Evolutionary conservation across 73 alveolate genomes (phyloP).

Genomic region (Paramecium biaurelia): DNA sequence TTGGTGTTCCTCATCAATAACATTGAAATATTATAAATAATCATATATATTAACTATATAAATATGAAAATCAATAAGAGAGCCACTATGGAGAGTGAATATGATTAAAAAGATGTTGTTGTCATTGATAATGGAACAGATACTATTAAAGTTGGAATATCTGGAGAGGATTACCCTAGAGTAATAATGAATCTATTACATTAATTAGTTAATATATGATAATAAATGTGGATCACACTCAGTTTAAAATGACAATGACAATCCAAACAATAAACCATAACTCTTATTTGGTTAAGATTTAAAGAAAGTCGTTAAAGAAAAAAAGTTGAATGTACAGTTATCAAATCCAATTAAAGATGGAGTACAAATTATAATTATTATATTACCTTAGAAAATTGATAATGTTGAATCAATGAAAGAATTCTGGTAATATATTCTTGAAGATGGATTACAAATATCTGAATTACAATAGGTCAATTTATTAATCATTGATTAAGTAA

Average conservation of each 20-base stretch:
- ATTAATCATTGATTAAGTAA: constrained; percentile 39
- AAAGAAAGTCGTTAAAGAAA: constrained; percentile 2
- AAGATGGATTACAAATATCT: constrained; percentile 28
- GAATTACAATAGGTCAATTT: constrained; percentile 51
- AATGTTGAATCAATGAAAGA: constrained; percentile 58
- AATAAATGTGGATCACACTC: constrained; percentile 47
- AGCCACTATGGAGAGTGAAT: constrained; percentile 61
- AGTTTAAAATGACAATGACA: constrained; percentile 38
- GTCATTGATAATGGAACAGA: constrained; percentile 67
- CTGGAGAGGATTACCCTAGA: constrained; percentile 65
- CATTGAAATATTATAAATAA: neutral
- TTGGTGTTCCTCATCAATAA: neutral
- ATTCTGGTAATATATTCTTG: constrained; percentile 48
- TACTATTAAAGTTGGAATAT: constrained; percentile 58
- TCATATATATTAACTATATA: neutral
- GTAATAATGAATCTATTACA: neutral
- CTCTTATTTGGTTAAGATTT: constrained; percentile 31
- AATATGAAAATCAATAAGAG: constrained; percentile 51
- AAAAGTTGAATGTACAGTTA: constrained; percentile 6
- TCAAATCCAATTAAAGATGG: constrained; percentile 22
- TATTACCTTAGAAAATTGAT: constrained; percentile 35
- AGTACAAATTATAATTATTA: neutral
- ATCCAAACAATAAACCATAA: constrained; percentile 56
- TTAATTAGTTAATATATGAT: constrained; percentile 45
- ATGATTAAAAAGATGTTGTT: constrained; percentile 49